phyloP scores from a whole-genome alignment of 768 basidiomycete species.

The Kwoniella bestiolae region DNA sequence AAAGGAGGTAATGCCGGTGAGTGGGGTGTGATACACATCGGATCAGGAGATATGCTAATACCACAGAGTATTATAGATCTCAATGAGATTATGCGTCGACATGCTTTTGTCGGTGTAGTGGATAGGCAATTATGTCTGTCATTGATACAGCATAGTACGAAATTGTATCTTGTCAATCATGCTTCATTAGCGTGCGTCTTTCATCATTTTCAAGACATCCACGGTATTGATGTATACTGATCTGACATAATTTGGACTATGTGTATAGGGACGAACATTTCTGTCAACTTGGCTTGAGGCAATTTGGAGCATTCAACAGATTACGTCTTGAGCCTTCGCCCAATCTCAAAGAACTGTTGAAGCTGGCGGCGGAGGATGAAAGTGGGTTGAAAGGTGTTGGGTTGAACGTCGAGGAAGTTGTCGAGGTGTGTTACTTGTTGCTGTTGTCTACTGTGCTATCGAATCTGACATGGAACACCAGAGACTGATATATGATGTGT shows the following conservation, averaged over 20 bases:
- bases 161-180: constrained; percentile 88
- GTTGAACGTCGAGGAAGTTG: constrained; percentile 66
- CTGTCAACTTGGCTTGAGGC: constrained; percentile 87
- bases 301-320: constrained; percentile 81
- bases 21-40: too few relatives aligned
- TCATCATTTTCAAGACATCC: neutral
- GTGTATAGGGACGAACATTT: constrained; percentile 83
- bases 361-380: constrained; percentile 77
- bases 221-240: constrained; percentile 13
- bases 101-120: constrained; percentile 90
- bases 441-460: neutral
- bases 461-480: too few relatives aligned
- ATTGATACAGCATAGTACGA: constrained; percentile 82
- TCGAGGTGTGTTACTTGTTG: constrained; percentile 65
- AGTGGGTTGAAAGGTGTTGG: constrained; percentile 62
- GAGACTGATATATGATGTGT: too few relatives aligned
- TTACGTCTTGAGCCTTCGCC: constrained; percentile 84
- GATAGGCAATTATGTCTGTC: constrained; percentile 75
- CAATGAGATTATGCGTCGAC: constrained; percentile 79
- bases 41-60: too few relatives aligned
- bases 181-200: constrained; percentile 70
- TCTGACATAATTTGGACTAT: neutral
- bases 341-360: constrained; percentile 69
- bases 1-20: constrained; percentile 73
- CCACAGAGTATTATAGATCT: constrained; percentile 69